Percentiles rank a stretch among this genome's conserved stretches.
Evolutionary conservation across 2,329 filamentous ascomycete genomes (phyloP).

Genomic region (Penicillium hordei): DNA sequence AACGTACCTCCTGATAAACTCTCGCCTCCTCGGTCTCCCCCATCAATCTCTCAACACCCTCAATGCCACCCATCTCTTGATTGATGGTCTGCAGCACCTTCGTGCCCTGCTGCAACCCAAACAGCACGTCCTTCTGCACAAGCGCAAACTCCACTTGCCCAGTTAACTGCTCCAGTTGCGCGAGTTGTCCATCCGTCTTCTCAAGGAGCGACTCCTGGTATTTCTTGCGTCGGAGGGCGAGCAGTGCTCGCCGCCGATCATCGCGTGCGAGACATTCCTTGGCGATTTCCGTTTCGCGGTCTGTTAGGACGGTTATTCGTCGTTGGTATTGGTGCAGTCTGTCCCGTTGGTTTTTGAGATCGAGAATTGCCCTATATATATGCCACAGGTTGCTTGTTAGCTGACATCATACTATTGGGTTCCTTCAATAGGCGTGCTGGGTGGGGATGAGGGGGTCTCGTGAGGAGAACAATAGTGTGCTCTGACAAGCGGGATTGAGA

Average conservation of each 20-base stretch:
- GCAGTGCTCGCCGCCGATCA: constrained; percentile 77
- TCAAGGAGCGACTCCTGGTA: constrained; percentile 88
- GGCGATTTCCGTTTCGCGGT: constrained; percentile 83
- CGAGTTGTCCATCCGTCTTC: constrained; percentile 92
- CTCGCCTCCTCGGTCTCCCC: constrained; percentile 86
- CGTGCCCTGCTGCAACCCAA: constrained; percentile 88
- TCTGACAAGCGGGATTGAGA: background rate
- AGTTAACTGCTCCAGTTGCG: constrained; percentile 85
- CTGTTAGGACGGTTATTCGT: constrained; percentile 80
- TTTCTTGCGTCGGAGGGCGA: constrained; percentile 91
- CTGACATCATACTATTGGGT: background rate
- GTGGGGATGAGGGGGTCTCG: constrained; percentile 15
- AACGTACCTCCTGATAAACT: constrained; percentile 78
- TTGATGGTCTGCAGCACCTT: constrained; percentile 87
- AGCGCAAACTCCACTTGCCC: constrained; percentile 90
- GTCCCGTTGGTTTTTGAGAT: constrained; percentile 96
- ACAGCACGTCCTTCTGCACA: constrained; percentile 95
- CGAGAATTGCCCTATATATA: constrained; percentile 79
- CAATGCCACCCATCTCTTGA: constrained; percentile 91
- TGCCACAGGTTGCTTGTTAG: constrained; percentile 8
- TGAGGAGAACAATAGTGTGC: constrained; percentile 11
- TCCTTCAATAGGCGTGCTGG: background rate
- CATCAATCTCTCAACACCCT: constrained; percentile 92
- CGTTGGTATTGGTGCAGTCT: constrained; percentile 95
- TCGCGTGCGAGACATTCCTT: constrained; percentile 75